Conservation (phyloP, 2,329 filamentous ascomycete genomes). For the Pseudogymnoascus sp. region DNA sequence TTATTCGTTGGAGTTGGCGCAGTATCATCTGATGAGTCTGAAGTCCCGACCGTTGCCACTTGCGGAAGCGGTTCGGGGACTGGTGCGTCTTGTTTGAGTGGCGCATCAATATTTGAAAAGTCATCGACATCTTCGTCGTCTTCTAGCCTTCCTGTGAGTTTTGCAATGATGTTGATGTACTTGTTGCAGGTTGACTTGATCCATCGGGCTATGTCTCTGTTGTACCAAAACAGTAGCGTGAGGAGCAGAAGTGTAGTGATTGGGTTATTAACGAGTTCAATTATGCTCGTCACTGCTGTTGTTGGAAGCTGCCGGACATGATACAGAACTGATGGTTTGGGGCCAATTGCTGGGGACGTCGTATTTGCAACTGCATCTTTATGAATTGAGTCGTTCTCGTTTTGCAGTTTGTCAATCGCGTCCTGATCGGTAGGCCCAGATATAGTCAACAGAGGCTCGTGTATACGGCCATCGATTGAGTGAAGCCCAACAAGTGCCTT, state of each 20-base stretch:
- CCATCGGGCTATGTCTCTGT: slow-evolving; percentile 12
- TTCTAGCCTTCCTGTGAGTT: neutral
- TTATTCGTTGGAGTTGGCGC: slow-evolving; percentile 20
- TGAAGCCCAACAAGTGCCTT: slow-evolving; percentile 66
- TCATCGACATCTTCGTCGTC: slow-evolving; percentile 3
- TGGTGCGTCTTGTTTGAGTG: neutral
- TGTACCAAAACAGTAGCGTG: slow-evolving; percentile 15
- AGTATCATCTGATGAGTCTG: neutral
- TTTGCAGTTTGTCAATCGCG: slow-evolving; percentile 14
- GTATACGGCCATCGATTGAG: slow-evolving; percentile 42
- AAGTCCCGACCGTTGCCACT: neutral
- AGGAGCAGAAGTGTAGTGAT: slow-evolving; percentile 23
- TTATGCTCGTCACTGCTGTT: slow-evolving; percentile 40
- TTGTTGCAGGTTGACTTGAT: neutral
- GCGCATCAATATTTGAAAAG: neutral
- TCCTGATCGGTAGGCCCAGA: slow-evolving; percentile 26
- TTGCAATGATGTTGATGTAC: neutral
- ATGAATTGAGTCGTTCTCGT: slow-evolving; percentile 29
- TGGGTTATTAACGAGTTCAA: slow-evolving; percentile 50
- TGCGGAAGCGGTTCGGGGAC: neutral
- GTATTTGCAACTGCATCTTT: slow-evolving; percentile 7
- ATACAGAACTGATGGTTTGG: slow-evolving; percentile 34
- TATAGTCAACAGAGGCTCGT: slow-evolving; percentile 38
- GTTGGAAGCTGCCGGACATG: slow-evolving; percentile 44
- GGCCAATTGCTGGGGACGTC: slow-evolving; percentile 30